Base-by-base conservation (phyloP, 164 flowering plant species). In the Vitis amurensis region DNA sequence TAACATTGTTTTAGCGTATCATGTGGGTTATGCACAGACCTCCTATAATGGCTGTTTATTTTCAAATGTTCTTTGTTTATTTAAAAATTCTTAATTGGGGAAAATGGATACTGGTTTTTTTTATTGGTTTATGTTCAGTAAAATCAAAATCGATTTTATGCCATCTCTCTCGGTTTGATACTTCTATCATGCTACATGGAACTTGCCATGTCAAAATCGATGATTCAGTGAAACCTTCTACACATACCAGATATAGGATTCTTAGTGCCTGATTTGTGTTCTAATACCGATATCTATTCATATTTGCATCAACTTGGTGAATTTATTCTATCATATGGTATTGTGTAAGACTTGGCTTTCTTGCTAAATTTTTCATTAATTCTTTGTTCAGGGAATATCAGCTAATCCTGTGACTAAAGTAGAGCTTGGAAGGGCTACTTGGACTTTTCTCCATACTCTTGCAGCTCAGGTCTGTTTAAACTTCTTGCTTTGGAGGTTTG, bases 361-460 rank as follows among this genome's bases (percentile, higher is more conserved):
- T 37, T 12, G 14, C 12, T 31, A 11, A 63, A n/a, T 37, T 9
- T 47, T 2, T 37, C 44, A 47, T 17, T 44, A 23, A 23, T 17
- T 15, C n/a, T 51, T 53, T 63, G 12, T 68, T 71, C 75, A 89
- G 91, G 87, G 63, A 30, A 78, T 81, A 16, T 61, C 79, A 75
- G 79, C 90, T 30, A 74, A 69, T 37, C 97, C 98, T 55, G 84
- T 87, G 68, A 82, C 94, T 11, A 96, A 89, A 78, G 98, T 88
- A 79, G 98, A 91, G 60, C 88, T 96, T 64, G 99, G 99, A 74
- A 89, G 97, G 78, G 87, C 95, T 17, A 90, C 99, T 30, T 96
- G 98, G 97, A 96, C 99, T 57, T 84, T 96, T 70, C 95, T 93
- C 70, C 99, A 96, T 81, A 93, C 94, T 53, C 89, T 96, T 70